Evolutionary conservation across 768 basidiomycete species (phyloP), one percentile per base, ranked within the genome.

Genomic region (Auriscalpium orientale): DNA sequence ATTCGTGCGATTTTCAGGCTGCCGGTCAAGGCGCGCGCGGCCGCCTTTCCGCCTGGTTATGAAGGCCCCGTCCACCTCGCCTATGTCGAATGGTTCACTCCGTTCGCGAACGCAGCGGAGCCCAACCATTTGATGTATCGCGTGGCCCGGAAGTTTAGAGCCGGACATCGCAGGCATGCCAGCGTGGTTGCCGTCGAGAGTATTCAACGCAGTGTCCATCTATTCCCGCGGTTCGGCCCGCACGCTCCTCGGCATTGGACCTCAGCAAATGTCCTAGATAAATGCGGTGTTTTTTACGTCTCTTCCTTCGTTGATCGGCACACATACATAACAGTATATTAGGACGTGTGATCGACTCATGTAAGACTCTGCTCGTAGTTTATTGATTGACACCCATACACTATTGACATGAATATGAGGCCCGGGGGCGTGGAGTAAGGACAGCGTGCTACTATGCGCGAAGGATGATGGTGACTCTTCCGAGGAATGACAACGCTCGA

Each of bases 241-340:
- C 28, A 36, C 10, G 57, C 38, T 1, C 43, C 46, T 12, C 51
- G 55, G 2, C 46, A 55, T 3, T 63, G 59, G 62, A 58, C 56
- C 1, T 49, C 40, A 28, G 49, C 33, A 13, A 63, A 33, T 13
- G 59, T 63, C 8, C 55, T 63, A 2, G 54, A 63, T 2, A 8
- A 46, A n/a, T 56, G 53, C 36, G 0, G 22, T 7, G 28, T 21
- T 1, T 60, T 63, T 49, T 61, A 54, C 47, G 34, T 60, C 8
- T 58, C 56, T 49, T 8, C 49, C 5, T 58, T 60, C 33, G 2
- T 44, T 3, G 59, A 63, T 18, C 20, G 53, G 2, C 34, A 56
- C 52, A 28, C 46, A 33, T 58, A 47, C 33, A 37, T 56, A 1
- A 56, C 53, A 4, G 8, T 56, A 2, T 37, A 11, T 12, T 57